Evolutionary conservation across 306 rosid genomes (phyloP).

Genomic region (Geum urbanum): DNA sequence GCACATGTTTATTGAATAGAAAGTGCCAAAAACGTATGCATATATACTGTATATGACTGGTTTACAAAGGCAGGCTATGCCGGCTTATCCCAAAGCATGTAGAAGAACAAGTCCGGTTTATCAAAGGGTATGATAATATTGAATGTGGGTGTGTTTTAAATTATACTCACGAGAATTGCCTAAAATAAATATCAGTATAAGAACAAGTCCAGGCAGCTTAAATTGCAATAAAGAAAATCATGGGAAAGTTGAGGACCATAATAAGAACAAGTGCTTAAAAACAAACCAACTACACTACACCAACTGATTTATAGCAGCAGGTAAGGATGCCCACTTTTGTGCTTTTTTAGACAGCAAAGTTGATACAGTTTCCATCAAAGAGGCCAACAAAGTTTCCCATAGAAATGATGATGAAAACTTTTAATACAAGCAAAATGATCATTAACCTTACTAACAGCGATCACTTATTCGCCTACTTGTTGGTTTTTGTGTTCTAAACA

Average conservation of each 20-base stretch:
- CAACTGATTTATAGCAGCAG: conserved; percentile 18
- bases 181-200: not conserved
- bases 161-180: conserved; percentile 44
- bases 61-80: conserved; percentile 19
- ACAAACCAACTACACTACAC: conserved; percentile 1
- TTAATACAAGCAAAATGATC: not conserved
- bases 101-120: too few relatives aligned
- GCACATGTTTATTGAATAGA: not conserved
- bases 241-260: conserved; percentile 33
- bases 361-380: not conserved
- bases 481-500: not conserved
- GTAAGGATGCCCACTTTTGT: not conserved
- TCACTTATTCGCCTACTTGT: not conserved
- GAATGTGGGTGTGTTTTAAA: conserved; percentile 17
- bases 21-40: not conserved
- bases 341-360: not conserved
- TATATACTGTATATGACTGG: too few relatives aligned
- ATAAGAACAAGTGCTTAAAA: conserved; percentile 9
- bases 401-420: not conserved
- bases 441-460: not conserved
- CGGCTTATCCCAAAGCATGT: conserved; percentile 24
- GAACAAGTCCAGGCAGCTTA: not conserved
- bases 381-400: not conserved
- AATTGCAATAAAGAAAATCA: conserved; percentile 37
- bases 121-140: conserved; percentile 1